Conservation (phyloP, 78 protist genomes). For the Pelomyxa schiedti region DNA sequence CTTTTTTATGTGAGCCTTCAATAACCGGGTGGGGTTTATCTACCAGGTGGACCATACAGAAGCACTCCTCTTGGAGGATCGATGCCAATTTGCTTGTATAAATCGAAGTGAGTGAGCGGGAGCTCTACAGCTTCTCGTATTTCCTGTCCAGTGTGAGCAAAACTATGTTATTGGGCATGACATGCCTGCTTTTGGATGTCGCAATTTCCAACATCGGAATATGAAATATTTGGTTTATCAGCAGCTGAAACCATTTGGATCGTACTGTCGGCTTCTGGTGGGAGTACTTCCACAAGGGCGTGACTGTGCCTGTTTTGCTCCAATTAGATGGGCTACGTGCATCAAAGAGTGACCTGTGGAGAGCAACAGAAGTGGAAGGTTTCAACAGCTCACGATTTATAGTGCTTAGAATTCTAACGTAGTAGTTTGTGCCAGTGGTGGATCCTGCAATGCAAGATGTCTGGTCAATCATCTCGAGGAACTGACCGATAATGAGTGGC, state of each 20-base stretch:
- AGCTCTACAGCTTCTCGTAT: slow-evolving; percentile 99
- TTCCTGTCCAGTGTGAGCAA: slow-evolving; percentile 98
- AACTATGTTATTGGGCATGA: no score
- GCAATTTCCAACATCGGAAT: background rate
- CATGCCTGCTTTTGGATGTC: no score
- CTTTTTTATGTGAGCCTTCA: background rate
- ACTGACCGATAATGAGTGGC: slow-evolving; percentile 98
- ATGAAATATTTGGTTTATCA: slow-evolving; percentile 63
- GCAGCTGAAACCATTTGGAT: slow-evolving; percentile 72
- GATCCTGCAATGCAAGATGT: slow-evolving; percentile 82
- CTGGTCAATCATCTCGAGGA: slow-evolving; percentile 95
- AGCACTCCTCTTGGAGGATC: slow-evolving; percentile 99
- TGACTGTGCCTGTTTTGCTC: slow-evolving; percentile 67
- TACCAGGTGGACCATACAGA: slow-evolving; percentile 99
- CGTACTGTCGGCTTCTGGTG: slow-evolving; percentile 96
- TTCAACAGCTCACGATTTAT: slow-evolving; percentile 96
- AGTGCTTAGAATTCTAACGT: slow-evolving; percentile 92
- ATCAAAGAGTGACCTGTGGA: slow-evolving; percentile 33
- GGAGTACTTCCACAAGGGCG: slow-evolving; percentile 93
- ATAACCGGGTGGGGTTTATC: slow-evolving; percentile 12
- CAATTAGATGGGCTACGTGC: background rate
- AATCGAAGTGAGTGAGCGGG: slow-evolving; percentile 92
- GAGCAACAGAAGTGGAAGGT: slow-evolving; percentile 96
- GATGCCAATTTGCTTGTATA: slow-evolving; percentile 93
- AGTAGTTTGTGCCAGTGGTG: slow-evolving; percentile 85